Evolutionary conservation across 352 stramenopile genomes (phyloP).

Genomic region (Achlya hypogyna): DNA sequence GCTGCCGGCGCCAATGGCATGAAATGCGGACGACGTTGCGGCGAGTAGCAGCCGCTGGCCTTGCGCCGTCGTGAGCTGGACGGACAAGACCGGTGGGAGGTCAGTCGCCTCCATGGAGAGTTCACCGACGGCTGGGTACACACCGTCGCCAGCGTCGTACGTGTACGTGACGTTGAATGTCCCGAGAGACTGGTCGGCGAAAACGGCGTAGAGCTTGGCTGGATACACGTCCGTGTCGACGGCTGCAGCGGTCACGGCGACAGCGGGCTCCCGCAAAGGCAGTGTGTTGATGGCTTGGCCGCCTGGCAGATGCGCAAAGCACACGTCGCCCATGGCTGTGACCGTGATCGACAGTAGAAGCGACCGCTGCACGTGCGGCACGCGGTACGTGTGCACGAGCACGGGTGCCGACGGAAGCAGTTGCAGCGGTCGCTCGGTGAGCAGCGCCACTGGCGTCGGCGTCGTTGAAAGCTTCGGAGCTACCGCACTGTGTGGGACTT

Average conservation of each 20-base stretch:
- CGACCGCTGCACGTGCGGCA: neutral
- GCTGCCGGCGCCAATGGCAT: neutral
- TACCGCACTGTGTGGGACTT: neutral
- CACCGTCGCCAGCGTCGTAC: neutral
- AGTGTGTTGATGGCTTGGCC: neutral
- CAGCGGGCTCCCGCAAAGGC: neutral
- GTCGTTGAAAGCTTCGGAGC: neutral
- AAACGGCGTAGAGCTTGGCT: neutral
- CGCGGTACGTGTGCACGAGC: neutral
- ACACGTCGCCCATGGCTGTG: neutral
- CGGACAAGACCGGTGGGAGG: neutral
- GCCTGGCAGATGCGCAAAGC: neutral
- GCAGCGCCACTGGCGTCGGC: neutral
- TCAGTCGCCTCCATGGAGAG: neutral
- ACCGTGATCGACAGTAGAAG: neutral
- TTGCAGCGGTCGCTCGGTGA: neutral
- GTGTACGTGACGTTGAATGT: neutral
- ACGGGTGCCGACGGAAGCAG: neutral
- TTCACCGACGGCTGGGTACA: neutral
- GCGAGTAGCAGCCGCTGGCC: neutral
- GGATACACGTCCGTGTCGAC: neutral
- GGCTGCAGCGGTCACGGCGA: neutral
- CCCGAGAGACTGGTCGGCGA: neutral
- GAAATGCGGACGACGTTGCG: neutral
- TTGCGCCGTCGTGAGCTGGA: neutral